Percentiles rank a stretch among this genome's conserved stretches.
These are phyloP conservation scores for Hansenula sp. DNA, from an alignment of 1,139 yeast species.

Conservation along the genomic window DNA sequence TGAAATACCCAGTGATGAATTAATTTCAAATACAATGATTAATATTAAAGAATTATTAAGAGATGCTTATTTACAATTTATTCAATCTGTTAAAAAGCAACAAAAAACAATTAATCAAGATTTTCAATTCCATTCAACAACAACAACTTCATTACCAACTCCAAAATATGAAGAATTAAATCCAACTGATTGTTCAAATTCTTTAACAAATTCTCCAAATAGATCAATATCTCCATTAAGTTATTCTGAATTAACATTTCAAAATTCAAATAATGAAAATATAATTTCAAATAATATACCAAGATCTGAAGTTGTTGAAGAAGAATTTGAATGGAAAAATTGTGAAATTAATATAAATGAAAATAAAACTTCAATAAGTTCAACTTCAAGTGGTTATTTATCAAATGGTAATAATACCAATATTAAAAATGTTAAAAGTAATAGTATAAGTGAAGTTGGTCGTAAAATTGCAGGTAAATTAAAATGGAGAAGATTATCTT, in stretches of 20 bases:
- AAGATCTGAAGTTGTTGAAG: background rate
- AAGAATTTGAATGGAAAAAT: background rate
- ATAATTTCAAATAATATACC: background rate
- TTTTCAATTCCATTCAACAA: background rate
- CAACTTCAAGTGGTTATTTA: background rate
- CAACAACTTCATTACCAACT: background rate
- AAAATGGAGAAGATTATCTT: conserved; percentile 23
- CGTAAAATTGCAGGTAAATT: conserved; percentile 22
- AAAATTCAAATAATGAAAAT: no score
- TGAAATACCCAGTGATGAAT: conserved; percentile 11
- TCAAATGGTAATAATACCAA: conserved; percentile 2
- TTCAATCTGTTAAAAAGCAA: conserved; percentile 9
- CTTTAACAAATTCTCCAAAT: conserved; percentile 14
- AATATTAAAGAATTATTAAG: conserved; percentile 17
- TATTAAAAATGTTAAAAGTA: background rate
- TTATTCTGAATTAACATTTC: background rate
- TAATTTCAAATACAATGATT: conserved; percentile 16
- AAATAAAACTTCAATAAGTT: no score
- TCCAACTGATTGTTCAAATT: background rate
- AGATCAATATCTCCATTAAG: conserved; percentile 17
- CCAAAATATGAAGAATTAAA: background rate
- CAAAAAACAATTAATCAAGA: background rate
- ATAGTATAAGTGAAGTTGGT: conserved; percentile 15
- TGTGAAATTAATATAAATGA: background rate
- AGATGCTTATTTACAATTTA: conserved; percentile 21